Evolutionary conservation across 495 filamentous ascomycete genomes (phyloP), one percentile per base, ranked within the genome.

Genomic region (Terfezia boudieri): DNA sequence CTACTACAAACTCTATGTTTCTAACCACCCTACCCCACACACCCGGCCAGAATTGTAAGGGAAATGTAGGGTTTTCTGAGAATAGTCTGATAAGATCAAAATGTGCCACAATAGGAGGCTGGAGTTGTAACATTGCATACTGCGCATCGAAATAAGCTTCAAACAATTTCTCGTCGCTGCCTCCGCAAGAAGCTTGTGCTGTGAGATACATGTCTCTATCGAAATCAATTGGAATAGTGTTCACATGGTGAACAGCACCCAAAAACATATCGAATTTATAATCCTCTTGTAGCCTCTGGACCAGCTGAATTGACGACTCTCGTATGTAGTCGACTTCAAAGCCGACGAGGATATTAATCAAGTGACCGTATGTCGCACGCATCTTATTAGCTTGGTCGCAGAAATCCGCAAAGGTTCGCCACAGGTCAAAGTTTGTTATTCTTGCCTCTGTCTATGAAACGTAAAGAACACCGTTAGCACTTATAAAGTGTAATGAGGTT

Each of bases 311-410:
- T 52, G 84, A 88, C 12, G 70, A 70, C 0, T 79, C 75, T 3
- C 86, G 78, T 59, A 94, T 88, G 79, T 83, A 96, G 61, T 98
- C 92, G 54, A 75, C 74, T 66, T 98, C 92, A 66, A 95, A 92
- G 49, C 84, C 90, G 67, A 98, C 79, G 20, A 94, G 73, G 58
- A 98, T 72, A 49, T 77, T 70, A 66, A 98, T 92, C 57, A 81
- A 70, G 23, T 68, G 64, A 20, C 74, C 71, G 67, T 94, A 94
- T 59, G 72, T 75, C 7, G 69, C 58, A 37, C 49, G 49, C 14
- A 51, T 16, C 5, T 16, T 12, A 5, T 11, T 0, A 8, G 57
- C 57, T 22, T 56, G 59, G 26, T 61, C 32, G 53, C 59, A 57
- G 52, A 59, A 61, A 3, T 56, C 22, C 35, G 48, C 9, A 55